A percentile compares a stretch with the other conserved stretches of the same genome.
These are phyloP conservation scores for Aspergillus luchuensis DNA, from an alignment of 2,329 filamentous ascomycete genomes.

Conservation along the genomic window DNA sequence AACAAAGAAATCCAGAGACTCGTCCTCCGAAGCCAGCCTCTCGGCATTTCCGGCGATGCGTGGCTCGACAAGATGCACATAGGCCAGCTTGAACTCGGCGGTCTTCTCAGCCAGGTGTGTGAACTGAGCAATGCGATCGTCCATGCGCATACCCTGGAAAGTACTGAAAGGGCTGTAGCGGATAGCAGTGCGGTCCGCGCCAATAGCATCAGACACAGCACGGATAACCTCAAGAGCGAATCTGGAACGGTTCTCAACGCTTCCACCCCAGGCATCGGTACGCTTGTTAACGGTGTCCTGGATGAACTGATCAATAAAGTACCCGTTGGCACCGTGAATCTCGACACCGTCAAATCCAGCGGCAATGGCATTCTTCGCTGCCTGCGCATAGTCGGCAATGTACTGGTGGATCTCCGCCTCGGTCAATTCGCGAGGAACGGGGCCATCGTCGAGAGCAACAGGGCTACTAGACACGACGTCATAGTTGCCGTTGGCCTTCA, in stretches of 20 bases:
- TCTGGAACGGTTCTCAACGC: slow-evolving; percentile 52
- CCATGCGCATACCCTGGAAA: slow-evolving; percentile 58
- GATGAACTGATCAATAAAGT: slow-evolving; percentile 55
- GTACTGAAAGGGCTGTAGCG: slow-evolving; percentile 50
- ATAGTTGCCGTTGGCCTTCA: slow-evolving; percentile 17
- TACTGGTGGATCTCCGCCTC: slow-evolving; percentile 48
- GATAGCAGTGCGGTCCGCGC: slow-evolving; percentile 48
- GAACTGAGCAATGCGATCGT: slow-evolving; percentile 65
- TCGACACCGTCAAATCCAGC: slow-evolving; percentile 58
- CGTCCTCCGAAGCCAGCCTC: slow-evolving; percentile 37
- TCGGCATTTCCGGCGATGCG: slow-evolving; percentile 43
- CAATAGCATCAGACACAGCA: slow-evolving; percentile 47
- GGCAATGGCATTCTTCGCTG: slow-evolving; percentile 55
- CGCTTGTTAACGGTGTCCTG: slow-evolving; percentile 52
- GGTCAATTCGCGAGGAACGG: slow-evolving; percentile 35
- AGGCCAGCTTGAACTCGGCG: slow-evolving; percentile 58
- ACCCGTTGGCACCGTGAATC: slow-evolving; percentile 54
- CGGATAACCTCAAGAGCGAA: slow-evolving; percentile 58
- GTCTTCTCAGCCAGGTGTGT: slow-evolving; percentile 57
- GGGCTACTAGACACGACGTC: slow-evolving; percentile 29
- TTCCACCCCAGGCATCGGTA: slow-evolving; percentile 55
- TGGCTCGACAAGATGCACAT: slow-evolving; percentile 64
- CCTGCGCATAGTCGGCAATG: slow-evolving; percentile 47
- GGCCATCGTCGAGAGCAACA: slow-evolving; percentile 24
- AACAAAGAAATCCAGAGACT: slow-evolving; percentile 47